Evolutionary conservation across 23 red algal genomes (phyloP), one percentile per base, ranked within the genome.

Genomic region (Pyropia yezoensis): DNA sequence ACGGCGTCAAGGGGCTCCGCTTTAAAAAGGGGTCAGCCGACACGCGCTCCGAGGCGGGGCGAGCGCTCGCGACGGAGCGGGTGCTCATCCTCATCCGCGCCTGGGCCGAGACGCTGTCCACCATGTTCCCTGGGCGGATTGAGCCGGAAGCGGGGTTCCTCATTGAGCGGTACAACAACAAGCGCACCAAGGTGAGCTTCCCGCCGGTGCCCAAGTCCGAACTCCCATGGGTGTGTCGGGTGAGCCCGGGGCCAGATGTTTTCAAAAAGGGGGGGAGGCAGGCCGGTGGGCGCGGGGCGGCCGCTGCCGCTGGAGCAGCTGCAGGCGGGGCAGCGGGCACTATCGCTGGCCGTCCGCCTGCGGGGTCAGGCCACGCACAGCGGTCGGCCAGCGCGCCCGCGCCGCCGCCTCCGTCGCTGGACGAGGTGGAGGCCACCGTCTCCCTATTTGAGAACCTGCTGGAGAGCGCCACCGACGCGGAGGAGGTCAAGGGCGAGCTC

Each of bases 71-170:
- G 39, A 47, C 39, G 39, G 76, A 59, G 22, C 62, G 73, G 29
- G 80, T 86, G 13, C 72, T 78, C 49, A 95, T 88, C 50, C 68
- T 95, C 9, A 77, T 95, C 21, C 59, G 81, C 15, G 90, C 90
- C 14, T 95, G 90, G 90, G 90, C 90, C 19, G 81, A 95, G 50
- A 80, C 86, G 52, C 69, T 95, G 14, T 39, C 63, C 25, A 62
- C 55, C 6, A 90, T 90, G 70, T 75, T 66, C 56, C 32, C 49
- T 2, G 86, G 76, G n/a, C 83, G 67, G 54, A 63, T 62, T 32
- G 86, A 90, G 13, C 86, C 86, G 14, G 69, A 77, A 39, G 86
- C 75, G 49, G 86, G 73, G 2, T 90, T 90, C 34, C 34, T 82
- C 14, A 77, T 90, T 21, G 86, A 90, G 50, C 51, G 86, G 20